Percentiles rank a stretch among this genome's conserved stretches.
phyloP scores from a whole-genome alignment of 495 filamentous ascomycete species.

The Aspergillus cristatus region DNA sequence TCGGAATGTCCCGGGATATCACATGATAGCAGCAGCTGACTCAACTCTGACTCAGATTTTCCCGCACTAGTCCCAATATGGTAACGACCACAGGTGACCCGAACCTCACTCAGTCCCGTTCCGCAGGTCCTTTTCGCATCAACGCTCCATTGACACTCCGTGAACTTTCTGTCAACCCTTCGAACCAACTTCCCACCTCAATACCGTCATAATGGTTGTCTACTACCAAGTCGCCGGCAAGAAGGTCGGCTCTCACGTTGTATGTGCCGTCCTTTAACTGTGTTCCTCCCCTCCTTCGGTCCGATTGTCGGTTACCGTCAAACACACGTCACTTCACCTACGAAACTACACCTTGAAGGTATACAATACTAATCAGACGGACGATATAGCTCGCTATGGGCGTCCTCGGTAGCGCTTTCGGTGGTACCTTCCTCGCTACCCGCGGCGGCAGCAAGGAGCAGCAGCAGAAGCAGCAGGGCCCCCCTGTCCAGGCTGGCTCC shows the following conservation, averaged over 20 bases:
- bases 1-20: slow-evolving; percentile 11
- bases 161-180: slow-evolving; percentile 13
- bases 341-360: not conserved
- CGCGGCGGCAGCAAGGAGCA: slow-evolving; percentile 57
- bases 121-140: slow-evolving; percentile 20
- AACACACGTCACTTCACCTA: slow-evolving; percentile 5
- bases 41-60: slow-evolving; percentile 2
- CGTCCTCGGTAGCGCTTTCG: slow-evolving; percentile 61
- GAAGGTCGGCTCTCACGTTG: slow-evolving; percentile 87
- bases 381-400: slow-evolving; percentile 73
- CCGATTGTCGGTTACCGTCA: not conserved
- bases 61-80: not conserved
- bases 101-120: not conserved
- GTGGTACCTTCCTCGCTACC: slow-evolving; percentile 41
- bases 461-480: slow-evolving; percentile 47
- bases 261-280: slow-evolving; percentile 44
- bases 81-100: not conserved
- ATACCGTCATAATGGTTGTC: slow-evolving; percentile 67
- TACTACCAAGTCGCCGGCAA: slow-evolving; percentile 80
- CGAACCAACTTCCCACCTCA: slow-evolving; percentile 15
- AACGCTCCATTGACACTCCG: slow-evolving; percentile 7
- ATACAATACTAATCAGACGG: not conserved
- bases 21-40: slow-evolving; percentile 11
- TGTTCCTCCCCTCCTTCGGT: slow-evolving; percentile 7
- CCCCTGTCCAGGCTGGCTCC: slow-evolving; percentile 78